A percentile compares a stretch with the other conserved stretches of the same genome.
These are phyloP conservation scores for Xylogone sp. DNA, from an alignment of 2,329 filamentous ascomycete species.

Conservation along the genomic window DNA sequence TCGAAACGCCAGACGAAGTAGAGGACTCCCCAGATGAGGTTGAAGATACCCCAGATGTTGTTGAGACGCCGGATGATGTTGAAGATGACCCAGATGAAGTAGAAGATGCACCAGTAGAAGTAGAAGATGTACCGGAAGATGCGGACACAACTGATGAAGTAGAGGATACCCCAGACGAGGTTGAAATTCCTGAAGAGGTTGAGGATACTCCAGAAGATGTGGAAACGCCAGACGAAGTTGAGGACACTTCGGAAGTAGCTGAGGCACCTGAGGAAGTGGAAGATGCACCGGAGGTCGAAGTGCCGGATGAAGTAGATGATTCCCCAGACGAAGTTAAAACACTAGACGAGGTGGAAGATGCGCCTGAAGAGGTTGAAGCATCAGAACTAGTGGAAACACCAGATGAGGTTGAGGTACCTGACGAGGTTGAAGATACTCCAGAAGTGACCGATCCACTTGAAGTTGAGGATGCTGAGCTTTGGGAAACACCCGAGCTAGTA, in stretches of 20 bases:
- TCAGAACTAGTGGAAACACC: slow-evolving; percentile 32
- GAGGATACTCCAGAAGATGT: too few relatives aligned
- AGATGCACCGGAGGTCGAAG: neutral
- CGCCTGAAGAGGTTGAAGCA: slow-evolving; percentile 17
- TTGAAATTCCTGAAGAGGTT: too few relatives aligned
- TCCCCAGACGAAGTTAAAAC: neutral
- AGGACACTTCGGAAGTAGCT: neutral
- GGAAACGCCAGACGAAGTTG: neutral
- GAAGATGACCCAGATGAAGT: neutral
- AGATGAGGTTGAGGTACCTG: neutral
- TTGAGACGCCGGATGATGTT: neutral
- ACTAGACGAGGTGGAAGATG: neutral
- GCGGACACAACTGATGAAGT: neutral
- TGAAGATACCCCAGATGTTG: neutral
- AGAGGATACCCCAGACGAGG: neutral
- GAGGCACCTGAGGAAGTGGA: neutral
- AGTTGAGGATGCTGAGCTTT: too few relatives aligned
- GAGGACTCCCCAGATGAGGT: neutral
- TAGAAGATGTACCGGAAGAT: neutral
- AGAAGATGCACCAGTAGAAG: slow-evolving; percentile 16
- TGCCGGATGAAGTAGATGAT: neutral
- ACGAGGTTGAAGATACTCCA: too few relatives aligned
- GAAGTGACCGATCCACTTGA: too few relatives aligned
- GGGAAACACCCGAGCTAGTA: neutral
- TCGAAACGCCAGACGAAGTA: neutral